Evolutionary conservation across 805 yeast species (phyloP).

Genomic region (Lipomyces kockii): DNA sequence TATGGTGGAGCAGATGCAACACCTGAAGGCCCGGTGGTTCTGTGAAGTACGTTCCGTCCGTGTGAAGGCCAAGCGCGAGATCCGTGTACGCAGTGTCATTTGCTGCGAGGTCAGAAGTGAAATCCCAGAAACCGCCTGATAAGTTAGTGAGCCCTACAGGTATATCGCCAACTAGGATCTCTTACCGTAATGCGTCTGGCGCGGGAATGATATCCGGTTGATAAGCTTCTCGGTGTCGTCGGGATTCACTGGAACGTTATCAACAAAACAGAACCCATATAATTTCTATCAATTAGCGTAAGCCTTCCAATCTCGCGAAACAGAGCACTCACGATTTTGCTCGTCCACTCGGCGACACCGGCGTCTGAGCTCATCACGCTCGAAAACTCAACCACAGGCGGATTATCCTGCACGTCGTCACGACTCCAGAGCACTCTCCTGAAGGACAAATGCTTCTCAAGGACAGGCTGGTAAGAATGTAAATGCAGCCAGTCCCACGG

Average conservation of each 20-base stretch:
- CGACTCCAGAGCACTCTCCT: constrained; percentile 43
- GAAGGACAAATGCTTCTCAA: constrained; percentile 44
- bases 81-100: constrained; percentile 76
- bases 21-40: constrained; percentile 74
- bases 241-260: constrained; percentile 63
- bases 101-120: constrained; percentile 68
- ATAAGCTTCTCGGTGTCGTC: constrained; percentile 63
- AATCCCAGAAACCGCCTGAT: constrained; percentile 73
- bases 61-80: constrained; percentile 65
- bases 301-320: background rate
- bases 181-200: constrained; percentile 67
- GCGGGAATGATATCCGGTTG: constrained; percentile 60
- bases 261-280: constrained; percentile 65
- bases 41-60: constrained; percentile 77
- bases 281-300: constrained; percentile 41
- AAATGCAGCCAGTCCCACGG: constrained; percentile 51
- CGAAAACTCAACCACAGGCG: constrained; percentile 57
- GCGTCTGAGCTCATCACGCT: constrained; percentile 52
- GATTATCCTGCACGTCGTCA: constrained; percentile 45
- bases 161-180: background rate
- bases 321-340: constrained; percentile 47
- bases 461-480: constrained; percentile 59
- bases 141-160: background rate
- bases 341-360: constrained; percentile 61
- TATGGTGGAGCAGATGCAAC: constrained; percentile 65